Evolutionary conservation across 768 basidiomycete genomes (phyloP).

Genomic region (Trametes coccinea): DNA sequence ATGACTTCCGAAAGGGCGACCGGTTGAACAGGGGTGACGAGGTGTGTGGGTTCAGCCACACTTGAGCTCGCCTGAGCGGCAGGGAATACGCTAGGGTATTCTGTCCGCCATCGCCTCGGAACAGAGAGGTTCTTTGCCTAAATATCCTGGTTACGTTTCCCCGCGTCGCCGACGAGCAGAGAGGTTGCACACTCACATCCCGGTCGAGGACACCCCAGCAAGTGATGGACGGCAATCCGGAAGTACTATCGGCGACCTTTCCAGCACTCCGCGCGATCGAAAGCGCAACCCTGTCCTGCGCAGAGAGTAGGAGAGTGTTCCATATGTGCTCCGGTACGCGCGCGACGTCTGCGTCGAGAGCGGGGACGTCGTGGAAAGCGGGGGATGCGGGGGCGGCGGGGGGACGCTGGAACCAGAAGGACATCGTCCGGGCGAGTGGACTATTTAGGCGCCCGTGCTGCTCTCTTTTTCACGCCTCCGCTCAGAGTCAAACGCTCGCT

Average conservation of each 20-base stretch:
- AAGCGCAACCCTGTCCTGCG: constrained; percentile 11
- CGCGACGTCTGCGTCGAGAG: constrained; percentile 1
- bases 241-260: not conserved
- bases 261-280: constrained; percentile 16
- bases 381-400: constrained; percentile 8
- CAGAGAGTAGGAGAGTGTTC: constrained; percentile 7
- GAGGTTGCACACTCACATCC: constrained; percentile 36
- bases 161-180: constrained; percentile 23
- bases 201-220: constrained; percentile 40
- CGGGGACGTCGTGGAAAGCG: constrained; percentile 13
- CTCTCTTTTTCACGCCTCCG: constrained; percentile 20
- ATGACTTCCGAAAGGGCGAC: constrained; percentile 28
- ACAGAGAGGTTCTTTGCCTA: constrained; percentile 17
- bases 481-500: constrained; percentile 3
- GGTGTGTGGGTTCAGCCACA: constrained; percentile 12
- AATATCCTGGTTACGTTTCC: not conserved
- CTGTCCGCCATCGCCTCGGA: constrained; percentile 21
- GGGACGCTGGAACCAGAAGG: constrained; percentile 26
- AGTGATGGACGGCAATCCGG: constrained; percentile 11
- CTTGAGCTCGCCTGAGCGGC: not conserved
- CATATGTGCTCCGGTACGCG: constrained; percentile 18
- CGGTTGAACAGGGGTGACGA: constrained; percentile 18
- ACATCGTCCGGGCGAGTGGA: constrained; percentile 6
- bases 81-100: constrained; percentile 17
- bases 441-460: constrained; percentile 12